Evolutionary conservation across 768 basidiomycete genomes (phyloP).

Genomic region (Rhodocollybia butyracea): DNA sequence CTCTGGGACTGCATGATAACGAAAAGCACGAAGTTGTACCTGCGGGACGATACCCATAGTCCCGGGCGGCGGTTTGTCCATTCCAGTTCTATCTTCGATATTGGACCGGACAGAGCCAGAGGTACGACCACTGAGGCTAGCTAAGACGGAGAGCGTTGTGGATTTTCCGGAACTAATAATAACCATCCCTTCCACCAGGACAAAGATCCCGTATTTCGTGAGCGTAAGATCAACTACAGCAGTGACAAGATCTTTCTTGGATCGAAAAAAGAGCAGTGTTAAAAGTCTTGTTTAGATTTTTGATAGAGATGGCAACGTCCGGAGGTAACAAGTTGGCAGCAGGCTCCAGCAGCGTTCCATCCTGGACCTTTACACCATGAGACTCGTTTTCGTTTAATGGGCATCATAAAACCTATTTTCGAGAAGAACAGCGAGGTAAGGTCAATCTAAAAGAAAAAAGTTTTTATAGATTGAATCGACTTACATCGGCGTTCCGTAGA

Average conservation of each 20-base stretch:
- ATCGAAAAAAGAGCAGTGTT: constrained; percentile 42
- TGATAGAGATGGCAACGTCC: constrained; percentile 58
- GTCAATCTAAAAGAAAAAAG: too few species aligned
- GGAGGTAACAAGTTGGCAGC: constrained; percentile 24
- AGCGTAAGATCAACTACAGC: constrained; percentile 67
- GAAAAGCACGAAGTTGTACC: too few species aligned
- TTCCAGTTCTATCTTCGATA: constrained; percentile 39
- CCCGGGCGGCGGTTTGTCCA: constrained; percentile 53
- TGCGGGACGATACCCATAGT: constrained; percentile 76
- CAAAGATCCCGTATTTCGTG: constrained; percentile 75
- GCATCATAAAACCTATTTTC: too few species aligned
- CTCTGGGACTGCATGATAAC: too few species aligned
- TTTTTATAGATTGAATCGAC: too few species aligned
- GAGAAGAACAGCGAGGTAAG: too few species aligned
- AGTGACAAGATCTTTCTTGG: constrained; percentile 45
- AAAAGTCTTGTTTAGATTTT: constrained; percentile 58
- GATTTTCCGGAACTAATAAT: constrained; percentile 79
- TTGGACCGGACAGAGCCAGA: constrained; percentile 50
- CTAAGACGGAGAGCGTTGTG: constrained; percentile 65
- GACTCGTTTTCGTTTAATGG: too few species aligned
- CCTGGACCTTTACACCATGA: too few species aligned
- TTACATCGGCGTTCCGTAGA: too few species aligned
- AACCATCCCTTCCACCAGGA: constrained; percentile 67
- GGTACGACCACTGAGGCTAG: constrained; percentile 55
- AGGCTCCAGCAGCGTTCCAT: too few species aligned